Base-by-base conservation (phyloP, 257 asterid genomes). In the Capsicum rhomboideum region DNA sequence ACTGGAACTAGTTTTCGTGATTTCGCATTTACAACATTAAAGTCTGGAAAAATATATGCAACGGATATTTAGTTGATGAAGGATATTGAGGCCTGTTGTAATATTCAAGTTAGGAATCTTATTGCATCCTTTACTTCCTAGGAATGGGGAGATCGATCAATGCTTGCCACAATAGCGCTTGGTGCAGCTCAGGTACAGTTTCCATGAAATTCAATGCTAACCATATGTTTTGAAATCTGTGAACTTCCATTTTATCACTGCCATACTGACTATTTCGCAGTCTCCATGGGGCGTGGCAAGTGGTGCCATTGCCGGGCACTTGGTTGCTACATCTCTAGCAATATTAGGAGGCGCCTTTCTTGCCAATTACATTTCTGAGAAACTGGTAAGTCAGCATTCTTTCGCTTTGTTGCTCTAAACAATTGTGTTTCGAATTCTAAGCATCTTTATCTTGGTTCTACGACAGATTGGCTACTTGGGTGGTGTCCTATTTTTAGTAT, bases 111-210 rank as follows among this genome's bases (percentile, higher is more conserved):
- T 34, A 8, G 20, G 40, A 14, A 20, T 82, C 40, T 63, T 31
- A 53, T 34, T 46, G 29, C 56, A 53, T 40, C 12, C 68, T 12
- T 74, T 64, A 44, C 80, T 84, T 87, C 53, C 56, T 56, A 92
- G 98, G 98, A 94, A 93, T 93, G 98, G 99, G 99, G 99, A 85
- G 98, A 97, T 85, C 98, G 99, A 14, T 97, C 99, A 4, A 97
- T 97, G 99, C 95, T 97, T 69, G 99, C 99, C 42, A 97, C 99
- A 10, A 93, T 97, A 87, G 99, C 98, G 77, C 93, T 95, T 14
- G 98, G 98, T 68, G 99, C 99, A 53, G 98, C 99, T 64, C 99
- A 93, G 97, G 99, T 95, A 88, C 79, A 28, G 59, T 72, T 55
- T 82, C 82, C 55, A 34, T 50, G 55, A 31, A 37, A 50, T 26